phyloP scores from a whole-genome alignment of 2,329 filamentous ascomycete genomes.

The Xylaria hypoxylon region DNA sequence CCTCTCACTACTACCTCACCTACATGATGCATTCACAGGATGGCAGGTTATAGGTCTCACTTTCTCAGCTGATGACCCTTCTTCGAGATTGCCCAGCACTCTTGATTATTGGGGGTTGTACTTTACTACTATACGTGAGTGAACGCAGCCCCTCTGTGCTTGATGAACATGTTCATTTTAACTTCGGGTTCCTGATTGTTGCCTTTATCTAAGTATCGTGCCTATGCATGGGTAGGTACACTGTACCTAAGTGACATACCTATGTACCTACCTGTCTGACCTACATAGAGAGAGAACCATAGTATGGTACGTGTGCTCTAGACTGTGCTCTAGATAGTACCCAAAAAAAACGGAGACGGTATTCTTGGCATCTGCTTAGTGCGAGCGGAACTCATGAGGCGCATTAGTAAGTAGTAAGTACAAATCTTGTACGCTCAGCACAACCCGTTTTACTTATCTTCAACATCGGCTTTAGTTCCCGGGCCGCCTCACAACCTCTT shows the following conservation, averaged over 20 bases:
- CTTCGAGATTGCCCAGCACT: neutral
- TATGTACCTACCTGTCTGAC: no score
- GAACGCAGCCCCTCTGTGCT: neutral
- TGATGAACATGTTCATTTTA: neutral
- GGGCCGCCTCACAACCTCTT: slow-evolving; percentile 12
- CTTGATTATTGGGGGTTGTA: slow-evolving; percentile 2
- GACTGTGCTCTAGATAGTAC: no score
- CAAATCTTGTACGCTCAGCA: slow-evolving; percentile 1
- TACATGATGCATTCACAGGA: slow-evolving; percentile 23
- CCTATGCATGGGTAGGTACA: no score
- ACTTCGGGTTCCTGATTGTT: neutral
- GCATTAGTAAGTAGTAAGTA: slow-evolving; percentile 24
- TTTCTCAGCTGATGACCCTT: slow-evolving; percentile 23
- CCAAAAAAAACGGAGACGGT: neutral
- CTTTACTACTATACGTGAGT: neutral
- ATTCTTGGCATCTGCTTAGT: slow-evolving; percentile 25
- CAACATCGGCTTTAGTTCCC: slow-evolving; percentile 5
- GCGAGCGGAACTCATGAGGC: slow-evolving; percentile 21
- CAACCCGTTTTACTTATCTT: neutral
- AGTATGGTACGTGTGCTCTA: slow-evolving; percentile 1
- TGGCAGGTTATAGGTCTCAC: slow-evolving; percentile 9
- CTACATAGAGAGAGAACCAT: neutral
- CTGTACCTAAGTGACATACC: no score
- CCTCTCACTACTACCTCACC: slow-evolving; percentile 29
- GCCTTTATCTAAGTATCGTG: neutral